Base-by-base conservation (phyloP, 163 green algal species). In the Prototheca stagnorum region DNA sequence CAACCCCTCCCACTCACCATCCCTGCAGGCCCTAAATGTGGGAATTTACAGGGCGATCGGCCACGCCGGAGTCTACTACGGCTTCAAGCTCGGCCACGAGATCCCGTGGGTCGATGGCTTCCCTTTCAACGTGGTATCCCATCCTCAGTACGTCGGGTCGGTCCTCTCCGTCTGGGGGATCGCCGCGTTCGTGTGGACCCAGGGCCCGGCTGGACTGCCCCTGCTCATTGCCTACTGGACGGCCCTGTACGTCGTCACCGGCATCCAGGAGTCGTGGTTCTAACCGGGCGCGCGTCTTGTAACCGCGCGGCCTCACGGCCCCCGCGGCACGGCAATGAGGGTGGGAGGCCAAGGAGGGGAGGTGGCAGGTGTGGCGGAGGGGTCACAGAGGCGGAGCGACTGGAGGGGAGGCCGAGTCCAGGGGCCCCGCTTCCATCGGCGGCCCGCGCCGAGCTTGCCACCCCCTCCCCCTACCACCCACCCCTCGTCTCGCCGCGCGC, bases 51-150 rank as follows among this genome's bases (percentile, higher is more conserved):
- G 64, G 5, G 73, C 80, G 1, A 81, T 91, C 25, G 80, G 80
- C 3, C 64, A 74, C 29, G 53, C 53, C 4, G 81, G 81, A 1
- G 81, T 92, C 1, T 92, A 92, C 56, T 92, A 92, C 50, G 81
- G 81, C 19, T 71, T 73, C 58, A 82, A 83, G 44, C 54, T 85
- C 37, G 79, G 79, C 28, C 53, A 70, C 34, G 66, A 51, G 33
- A 61, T 91, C 3, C 72, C 73, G 5, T 92, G 81, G 81, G 62
- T 74, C 11, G 50, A 52, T 5, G 78, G 72, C 21, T 92, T 81
- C 54, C 81, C 81, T 5, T 92, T 92, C 62, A 79, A 75, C 40
- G 47, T 75, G 4, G 61, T 82, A n/a, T 43, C 39, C 1, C 47
- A 53, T 35, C 47, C 80, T 7, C 81, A 92, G 53, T 92, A 92